Base-by-base conservation (phyloP, 2,329 filamentous ascomycete genomes). In the Trichoderma atrobrunneum region DNA sequence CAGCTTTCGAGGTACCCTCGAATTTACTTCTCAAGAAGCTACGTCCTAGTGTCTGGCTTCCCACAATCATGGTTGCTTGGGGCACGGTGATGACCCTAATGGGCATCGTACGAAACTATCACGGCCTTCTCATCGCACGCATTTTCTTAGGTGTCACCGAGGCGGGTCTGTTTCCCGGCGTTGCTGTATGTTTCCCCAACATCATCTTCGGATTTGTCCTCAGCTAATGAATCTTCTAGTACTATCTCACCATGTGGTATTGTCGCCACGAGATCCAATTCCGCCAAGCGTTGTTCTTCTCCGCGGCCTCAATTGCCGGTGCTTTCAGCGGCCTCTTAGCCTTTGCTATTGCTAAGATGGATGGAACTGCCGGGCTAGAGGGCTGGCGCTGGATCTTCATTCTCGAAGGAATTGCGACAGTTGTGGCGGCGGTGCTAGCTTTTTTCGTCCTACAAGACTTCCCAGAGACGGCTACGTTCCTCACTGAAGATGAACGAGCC, bases 381-480 rank as follows among this genome's bases (percentile, higher is more conserved):
- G 89, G 89, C 1, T 91, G 89, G 88, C 85, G 87, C 12, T 92
- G 87, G 89, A 90, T 91, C 71, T 91, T 90, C 73, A 88, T 92
- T 51, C 85, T 92, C 6, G 90, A 93, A 81, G 93, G 93, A 1
- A 85, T 94, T 1, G 86, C 85, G 0, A 94, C 92, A 0, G 86
- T 93, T 0, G 1, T 93, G 1, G 86, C 93, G 3, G 93, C 92
- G 0, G 72, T 90, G 5, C 76, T 85, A 1, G 89, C 89, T 0
- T 95, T 92, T 81, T 95, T 89, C 84, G 84, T 90, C 74, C 88
- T 97, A 1, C 87, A 93, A 76, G 93, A 97, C 77, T 97, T 94
- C 76, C 94, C 94, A 0, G 93, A 94, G 74, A 89, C 92, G 32
- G 93, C 93, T 0, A 87, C 76, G 0, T 97, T 97, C 78, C 85